Evolutionary conservation across 345 rosid genomes (phyloP), one percentile per base, ranked within the genome.

Genomic region (Eucalyptus leucophloia): DNA sequence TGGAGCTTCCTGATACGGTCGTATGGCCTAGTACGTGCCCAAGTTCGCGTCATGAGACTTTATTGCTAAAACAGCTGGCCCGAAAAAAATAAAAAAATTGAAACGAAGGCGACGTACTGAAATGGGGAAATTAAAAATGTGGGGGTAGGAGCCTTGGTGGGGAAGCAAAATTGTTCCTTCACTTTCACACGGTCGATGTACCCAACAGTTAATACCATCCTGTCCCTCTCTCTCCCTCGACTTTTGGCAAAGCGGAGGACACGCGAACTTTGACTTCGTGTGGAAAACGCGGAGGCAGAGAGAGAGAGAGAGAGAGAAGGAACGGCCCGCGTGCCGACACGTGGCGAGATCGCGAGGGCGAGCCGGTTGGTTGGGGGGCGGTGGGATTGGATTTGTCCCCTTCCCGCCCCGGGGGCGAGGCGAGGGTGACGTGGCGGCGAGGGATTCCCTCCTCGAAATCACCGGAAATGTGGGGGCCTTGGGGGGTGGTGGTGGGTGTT

Each of bases 301-400:
- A 2, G 21, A 1, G 40, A 0, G 21, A 0, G 19, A 9, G 44
- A 3, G 58, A 1, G 58, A 4, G 58, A 19, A 4, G 58, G 58
- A 11, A 40, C 85, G 47, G 8, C 4, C 85, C 85, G 7, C 85
- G 42, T 1, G 15, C 45, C 85, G 85, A 77, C 85, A 23, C 85
- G 85, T 77, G 85, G 85, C 47, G 47, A 3, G 30, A 40, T 77
- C 47, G 30, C 47, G 23, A 77, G 28, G 82, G 45, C 13, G 45
- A 9, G 58, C 26, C 26, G 58, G 58, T 4, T 4, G 26, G 58
- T 19, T 53, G 10, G 58, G 51, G 56, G 23, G 58, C 54, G 54
- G 8, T 7, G 54, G 54, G 54, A 50, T 17, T 51, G 54, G 54
- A 50, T 51, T 51, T 51, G 54, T 51, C 54, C 80, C 18, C 34